These are phyloP conservation scores for Dentipellis sp. DNA, from an alignment of 768 basidiomycete species.

Conservation along the genomic window DNA sequence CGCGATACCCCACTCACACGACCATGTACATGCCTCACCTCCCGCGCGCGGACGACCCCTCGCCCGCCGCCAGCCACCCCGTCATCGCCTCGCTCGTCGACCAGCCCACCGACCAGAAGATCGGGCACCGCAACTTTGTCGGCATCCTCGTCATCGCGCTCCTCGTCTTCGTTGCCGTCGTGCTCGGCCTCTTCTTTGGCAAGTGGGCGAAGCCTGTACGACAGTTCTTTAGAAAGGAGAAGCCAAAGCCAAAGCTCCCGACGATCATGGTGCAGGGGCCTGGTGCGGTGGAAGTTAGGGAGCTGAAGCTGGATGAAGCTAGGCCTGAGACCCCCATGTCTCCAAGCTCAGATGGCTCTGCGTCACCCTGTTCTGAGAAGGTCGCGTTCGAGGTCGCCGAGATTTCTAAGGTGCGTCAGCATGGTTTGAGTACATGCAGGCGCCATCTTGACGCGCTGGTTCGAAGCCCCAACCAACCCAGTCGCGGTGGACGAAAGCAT, in stretches of 20 bases:
- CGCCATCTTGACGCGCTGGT: background rate
- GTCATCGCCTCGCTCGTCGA: background rate
- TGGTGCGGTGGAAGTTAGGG: too few relatives aligned
- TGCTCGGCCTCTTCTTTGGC: slow-evolving; percentile 19
- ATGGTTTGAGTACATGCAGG: background rate
- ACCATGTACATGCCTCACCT: background rate
- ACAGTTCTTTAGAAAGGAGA: slow-evolving; percentile 5
- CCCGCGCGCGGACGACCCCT: background rate
- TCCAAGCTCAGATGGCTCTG: background rate
- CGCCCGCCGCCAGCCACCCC: background rate
- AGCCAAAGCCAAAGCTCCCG: background rate
- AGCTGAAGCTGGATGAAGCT: background rate
- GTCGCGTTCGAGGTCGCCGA: background rate
- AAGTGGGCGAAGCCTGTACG: slow-evolving; percentile 16
- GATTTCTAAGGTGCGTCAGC: background rate
- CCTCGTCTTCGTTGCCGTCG: slow-evolving; percentile 6
- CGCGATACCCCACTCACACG: background rate
- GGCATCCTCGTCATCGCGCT: slow-evolving; percentile 19
- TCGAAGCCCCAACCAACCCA: background rate
- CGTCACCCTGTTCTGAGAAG: background rate
- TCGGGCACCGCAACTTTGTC: slow-evolving; percentile 17
- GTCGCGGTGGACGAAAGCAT: background rate
- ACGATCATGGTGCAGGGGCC: background rate
- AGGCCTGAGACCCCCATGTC: background rate
- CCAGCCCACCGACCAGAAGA: background rate